Evolutionary conservation across 2,329 filamentous ascomycete genomes (phyloP).

Genomic region (Xylaria sp.): DNA sequence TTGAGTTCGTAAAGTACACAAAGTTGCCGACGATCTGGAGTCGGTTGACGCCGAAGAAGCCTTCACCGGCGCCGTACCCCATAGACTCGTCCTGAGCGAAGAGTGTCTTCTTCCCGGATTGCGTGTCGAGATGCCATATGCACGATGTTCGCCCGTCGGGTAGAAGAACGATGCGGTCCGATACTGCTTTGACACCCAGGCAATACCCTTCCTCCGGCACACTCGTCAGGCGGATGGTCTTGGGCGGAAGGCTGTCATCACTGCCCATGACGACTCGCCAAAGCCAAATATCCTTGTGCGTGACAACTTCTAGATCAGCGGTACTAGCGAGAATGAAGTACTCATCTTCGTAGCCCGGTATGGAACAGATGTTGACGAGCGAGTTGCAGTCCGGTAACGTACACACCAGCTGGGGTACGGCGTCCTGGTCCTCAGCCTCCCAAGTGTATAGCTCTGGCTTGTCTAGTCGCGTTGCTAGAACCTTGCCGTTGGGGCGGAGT

Average conservation of each 20-base stretch:
- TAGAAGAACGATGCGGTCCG: conserved; percentile 37
- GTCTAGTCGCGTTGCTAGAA: conserved; percentile 39
- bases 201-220: conserved; percentile 32
- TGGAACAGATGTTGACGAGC: conserved; percentile 35
- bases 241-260: conserved; percentile 39
- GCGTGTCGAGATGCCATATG: conserved; percentile 39
- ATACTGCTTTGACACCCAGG: conserved; percentile 32
- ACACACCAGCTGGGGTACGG: conserved; percentile 35
- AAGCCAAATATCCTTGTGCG: conserved; percentile 34
- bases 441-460: conserved; percentile 41
- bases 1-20: conserved; percentile 42
- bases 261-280: conserved; percentile 37
- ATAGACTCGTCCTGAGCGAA: conserved; percentile 37
- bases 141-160: conserved; percentile 35
- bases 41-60: conserved; percentile 40
- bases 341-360: conserved; percentile 37
- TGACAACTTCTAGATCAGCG: conserved; percentile 40
- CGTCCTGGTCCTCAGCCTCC: conserved; percentile 35
- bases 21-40: conserved; percentile 33
- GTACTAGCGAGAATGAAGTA: conserved; percentile 37
- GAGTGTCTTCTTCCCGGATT: conserved; percentile 31
- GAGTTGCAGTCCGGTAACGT: conserved; percentile 37
- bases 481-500: conserved; percentile 40
- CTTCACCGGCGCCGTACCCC: conserved; percentile 28
- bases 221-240: conserved; percentile 31